Conservation (phyloP, 495 filamentous ascomycete genomes). For the Durotheca rogersii region DNA sequence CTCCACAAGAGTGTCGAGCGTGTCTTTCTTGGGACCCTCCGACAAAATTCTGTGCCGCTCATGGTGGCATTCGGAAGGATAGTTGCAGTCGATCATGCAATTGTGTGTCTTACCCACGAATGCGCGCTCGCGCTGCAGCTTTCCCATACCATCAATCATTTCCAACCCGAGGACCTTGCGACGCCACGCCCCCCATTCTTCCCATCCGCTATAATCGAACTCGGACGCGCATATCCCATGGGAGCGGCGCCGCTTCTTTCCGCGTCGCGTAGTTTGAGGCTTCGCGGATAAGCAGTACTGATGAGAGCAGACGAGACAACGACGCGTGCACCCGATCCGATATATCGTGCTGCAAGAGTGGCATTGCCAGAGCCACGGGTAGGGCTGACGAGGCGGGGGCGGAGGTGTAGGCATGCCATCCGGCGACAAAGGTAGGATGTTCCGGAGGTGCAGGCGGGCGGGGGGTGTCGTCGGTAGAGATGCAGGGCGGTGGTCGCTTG, state of each 20-base stretch:
- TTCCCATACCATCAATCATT: conserved; percentile 6
- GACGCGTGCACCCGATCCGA: conserved; percentile 44
- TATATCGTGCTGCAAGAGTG: conserved; percentile 42
- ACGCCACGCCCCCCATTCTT: conserved; percentile 41
- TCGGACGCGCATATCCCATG: conserved; percentile 32
- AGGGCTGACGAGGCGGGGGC: conserved; percentile 32
- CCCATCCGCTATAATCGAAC: conserved; percentile 49
- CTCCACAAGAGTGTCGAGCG: conserved; percentile 3
- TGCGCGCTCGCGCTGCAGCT: conserved; percentile 19
- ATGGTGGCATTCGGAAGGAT: conserved; percentile 45
- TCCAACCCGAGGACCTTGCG: conserved; percentile 35
- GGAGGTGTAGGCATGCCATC: conserved; percentile 32
- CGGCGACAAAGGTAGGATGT: conserved; percentile 26
- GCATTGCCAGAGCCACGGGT: conserved; percentile 49
- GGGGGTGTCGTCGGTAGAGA: conserved; percentile 24
- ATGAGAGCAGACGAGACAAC: conserved; percentile 49
- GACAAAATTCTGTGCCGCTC: conserved; percentile 22
- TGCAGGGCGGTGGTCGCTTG: not conserved
- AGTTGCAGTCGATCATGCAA: conserved; percentile 49
- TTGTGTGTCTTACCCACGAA: conserved; percentile 32
- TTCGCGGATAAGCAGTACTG: conserved; percentile 38
- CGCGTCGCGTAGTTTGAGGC: conserved; percentile 8
- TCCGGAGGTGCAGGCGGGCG: conserved; percentile 35
- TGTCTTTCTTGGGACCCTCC: conserved; percentile 13
- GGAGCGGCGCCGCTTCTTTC: conserved; percentile 18